Evolutionary conservation across 768 basidiomycete species (phyloP).

Genomic region (Termitomyces sp.): DNA sequence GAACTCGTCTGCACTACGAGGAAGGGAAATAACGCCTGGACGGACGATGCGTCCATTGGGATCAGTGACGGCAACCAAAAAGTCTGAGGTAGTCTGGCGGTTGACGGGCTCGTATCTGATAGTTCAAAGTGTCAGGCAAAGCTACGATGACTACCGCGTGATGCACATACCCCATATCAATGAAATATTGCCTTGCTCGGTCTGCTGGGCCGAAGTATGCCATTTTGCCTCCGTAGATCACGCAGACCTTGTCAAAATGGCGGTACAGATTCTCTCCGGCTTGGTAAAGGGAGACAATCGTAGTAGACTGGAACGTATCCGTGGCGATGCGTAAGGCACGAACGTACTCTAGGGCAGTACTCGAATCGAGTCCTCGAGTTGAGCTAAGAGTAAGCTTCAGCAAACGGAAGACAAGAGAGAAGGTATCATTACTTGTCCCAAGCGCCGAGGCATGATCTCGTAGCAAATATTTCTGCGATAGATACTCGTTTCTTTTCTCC

Average conservation of each 20-base stretch:
- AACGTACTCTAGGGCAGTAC: slow-evolving; percentile 70
- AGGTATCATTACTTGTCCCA: slow-evolving; percentile 16
- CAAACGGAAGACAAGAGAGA: not conserved
- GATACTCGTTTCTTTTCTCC: slow-evolving; percentile 55
- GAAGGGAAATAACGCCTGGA: slow-evolving; percentile 33
- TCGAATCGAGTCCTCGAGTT: slow-evolving; percentile 60
- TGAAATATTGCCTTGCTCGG: slow-evolving; percentile 65
- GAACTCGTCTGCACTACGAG: slow-evolving; percentile 55
- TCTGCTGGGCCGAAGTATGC: slow-evolving; percentile 69
- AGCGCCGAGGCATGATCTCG: slow-evolving; percentile 47
- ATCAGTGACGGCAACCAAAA: slow-evolving; percentile 58
- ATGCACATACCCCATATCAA: slow-evolving; percentile 41
- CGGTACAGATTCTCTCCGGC: slow-evolving; percentile 64
- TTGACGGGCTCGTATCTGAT: slow-evolving; percentile 50
- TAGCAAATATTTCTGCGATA: slow-evolving; percentile 60
- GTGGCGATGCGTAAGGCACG: slow-evolving; percentile 60
- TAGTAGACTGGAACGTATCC: slow-evolving; percentile 46
- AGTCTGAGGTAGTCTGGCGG: slow-evolving; percentile 62
- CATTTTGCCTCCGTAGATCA: slow-evolving; percentile 70
- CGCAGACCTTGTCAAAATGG: slow-evolving; percentile 76
- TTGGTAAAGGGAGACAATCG: slow-evolving; percentile 83
- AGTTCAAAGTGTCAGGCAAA: not conserved
- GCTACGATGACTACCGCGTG: not conserved
- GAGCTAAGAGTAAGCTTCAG: slow-evolving; percentile 31
- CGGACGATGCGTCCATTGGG: slow-evolving; percentile 50